Evolutionary conservation across 2,329 filamentous ascomycete species (phyloP).

Genomic region (Arthrobotrys sinensis): DNA sequence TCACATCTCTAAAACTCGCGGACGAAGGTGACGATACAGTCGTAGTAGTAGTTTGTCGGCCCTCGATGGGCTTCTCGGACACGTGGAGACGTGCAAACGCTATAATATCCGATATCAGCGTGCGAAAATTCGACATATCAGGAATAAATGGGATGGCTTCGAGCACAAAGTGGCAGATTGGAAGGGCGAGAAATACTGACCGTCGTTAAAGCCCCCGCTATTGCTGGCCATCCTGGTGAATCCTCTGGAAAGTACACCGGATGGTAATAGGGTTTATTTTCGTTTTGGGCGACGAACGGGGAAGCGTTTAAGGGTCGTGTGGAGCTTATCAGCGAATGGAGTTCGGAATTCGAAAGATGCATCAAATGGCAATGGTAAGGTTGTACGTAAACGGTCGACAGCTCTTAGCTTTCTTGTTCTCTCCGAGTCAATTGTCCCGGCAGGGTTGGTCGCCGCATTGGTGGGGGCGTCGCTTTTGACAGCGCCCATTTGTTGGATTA

Average conservation of each 20-base stretch:
- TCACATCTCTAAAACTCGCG: slow-evolving; percentile 54
- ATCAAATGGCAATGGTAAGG: slow-evolving; percentile 15
- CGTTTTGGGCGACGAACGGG: slow-evolving; percentile 23
- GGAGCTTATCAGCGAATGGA: slow-evolving; percentile 54
- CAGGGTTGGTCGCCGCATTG: slow-evolving; percentile 25
- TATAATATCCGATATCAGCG: slow-evolving; percentile 29
- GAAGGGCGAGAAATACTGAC: slow-evolving; percentile 34
- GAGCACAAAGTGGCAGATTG: not conserved
- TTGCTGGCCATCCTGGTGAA: slow-evolving; percentile 50
- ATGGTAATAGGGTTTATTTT: slow-evolving; percentile 4
- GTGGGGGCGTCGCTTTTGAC: slow-evolving; percentile 51
- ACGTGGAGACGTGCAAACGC: slow-evolving; percentile 59
- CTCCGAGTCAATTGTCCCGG: slow-evolving; percentile 20
- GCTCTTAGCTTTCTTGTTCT: slow-evolving; percentile 30
- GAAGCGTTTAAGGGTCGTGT: slow-evolving; percentile 44
- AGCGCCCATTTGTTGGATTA: slow-evolving; percentile 45
- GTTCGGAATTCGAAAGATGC: slow-evolving; percentile 28
- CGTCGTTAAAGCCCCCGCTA: slow-evolving; percentile 60
- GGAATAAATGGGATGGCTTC: not conserved
- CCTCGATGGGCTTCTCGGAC: slow-evolving; percentile 50
- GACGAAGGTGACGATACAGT: slow-evolving; percentile 42
- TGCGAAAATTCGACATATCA: slow-evolving; percentile 29
- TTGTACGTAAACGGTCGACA: slow-evolving; percentile 50
- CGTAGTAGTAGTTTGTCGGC: slow-evolving; percentile 15
- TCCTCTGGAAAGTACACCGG: slow-evolving; percentile 10